These are phyloP conservation scores for Paxillus involutus DNA, from an alignment of 768 basidiomycete genomes.

Conservation along the genomic window DNA sequence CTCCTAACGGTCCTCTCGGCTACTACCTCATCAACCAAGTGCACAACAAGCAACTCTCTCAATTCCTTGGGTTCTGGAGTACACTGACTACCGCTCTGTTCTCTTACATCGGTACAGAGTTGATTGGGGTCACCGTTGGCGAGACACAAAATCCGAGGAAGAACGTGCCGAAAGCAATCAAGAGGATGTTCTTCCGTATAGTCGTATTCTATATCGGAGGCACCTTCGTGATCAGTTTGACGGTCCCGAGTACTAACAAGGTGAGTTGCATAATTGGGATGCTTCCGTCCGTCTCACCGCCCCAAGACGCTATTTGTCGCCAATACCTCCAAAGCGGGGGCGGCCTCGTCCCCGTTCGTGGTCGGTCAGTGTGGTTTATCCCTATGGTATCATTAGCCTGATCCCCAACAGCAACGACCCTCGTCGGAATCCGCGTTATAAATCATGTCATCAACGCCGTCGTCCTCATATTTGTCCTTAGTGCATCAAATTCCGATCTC, in stretches of 20 bases:
- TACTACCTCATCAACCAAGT: constrained; percentile 27
- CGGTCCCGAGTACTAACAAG: constrained; percentile 39
- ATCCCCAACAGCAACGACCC: constrained; percentile 31
- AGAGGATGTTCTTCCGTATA: constrained; percentile 39
- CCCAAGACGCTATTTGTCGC: constrained; percentile 28
- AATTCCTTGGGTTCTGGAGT: constrained; percentile 33
- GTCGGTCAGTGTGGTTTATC: constrained; percentile 35
- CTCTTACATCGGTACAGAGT: constrained; percentile 43
- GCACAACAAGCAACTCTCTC: constrained; percentile 34
- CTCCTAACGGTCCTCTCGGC: constrained; percentile 18
- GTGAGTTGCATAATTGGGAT: constrained; percentile 24
- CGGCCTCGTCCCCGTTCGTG: constrained; percentile 38
- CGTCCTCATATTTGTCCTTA: constrained; percentile 47
- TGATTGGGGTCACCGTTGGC: constrained; percentile 34
- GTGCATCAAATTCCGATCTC: constrained; percentile 56
- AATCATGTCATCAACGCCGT: constrained; percentile 40
- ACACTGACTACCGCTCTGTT: constrained; percentile 28
- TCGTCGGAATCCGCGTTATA: constrained; percentile 47
- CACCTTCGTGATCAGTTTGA: constrained; percentile 40
- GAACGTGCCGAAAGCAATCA: constrained; percentile 41
- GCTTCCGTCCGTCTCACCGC: constrained; percentile 4
- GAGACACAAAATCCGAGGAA: constrained; percentile 45
- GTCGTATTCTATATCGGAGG: constrained; percentile 31
- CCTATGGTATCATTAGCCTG: constrained; percentile 3
- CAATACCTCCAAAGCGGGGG: constrained; percentile 28